phyloP scores from a whole-genome alignment of 1,284 basidiomycete genomes.

The Ceratobasidium sp. region DNA sequence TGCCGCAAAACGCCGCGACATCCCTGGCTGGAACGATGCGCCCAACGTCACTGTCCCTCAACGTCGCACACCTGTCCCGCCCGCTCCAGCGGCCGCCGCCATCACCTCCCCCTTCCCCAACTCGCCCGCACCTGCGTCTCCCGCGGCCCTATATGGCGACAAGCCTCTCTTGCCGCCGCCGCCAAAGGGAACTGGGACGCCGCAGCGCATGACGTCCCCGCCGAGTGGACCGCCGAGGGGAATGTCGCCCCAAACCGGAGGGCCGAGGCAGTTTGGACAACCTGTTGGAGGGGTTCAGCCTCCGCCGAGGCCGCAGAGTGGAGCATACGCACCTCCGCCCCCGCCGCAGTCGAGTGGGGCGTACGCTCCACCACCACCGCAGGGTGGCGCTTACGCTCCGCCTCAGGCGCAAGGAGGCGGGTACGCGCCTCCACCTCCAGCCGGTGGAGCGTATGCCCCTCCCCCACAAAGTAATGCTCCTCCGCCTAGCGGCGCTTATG shows the following conservation, averaged over 20 bases:
- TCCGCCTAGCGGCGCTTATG: conserved; percentile 54
- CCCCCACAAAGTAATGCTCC: conserved; percentile 61
- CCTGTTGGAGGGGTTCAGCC: conserved; percentile 28
- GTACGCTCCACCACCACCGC: conserved; percentile 50
- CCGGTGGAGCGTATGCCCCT: conserved; percentile 56
- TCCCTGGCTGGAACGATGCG: conserved; percentile 93
- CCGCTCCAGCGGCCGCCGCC: conserved; percentile 70
- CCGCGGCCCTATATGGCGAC: conserved; percentile 53
- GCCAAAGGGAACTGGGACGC: conserved; percentile 49
- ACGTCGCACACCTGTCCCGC: conserved; percentile 68
- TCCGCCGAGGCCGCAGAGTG: conserved; percentile 46
- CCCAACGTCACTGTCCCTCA: conserved; percentile 67
- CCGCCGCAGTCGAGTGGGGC: conserved; percentile 40
- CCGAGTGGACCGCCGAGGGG: conserved; percentile 54
- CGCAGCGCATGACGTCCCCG: conserved; percentile 53
- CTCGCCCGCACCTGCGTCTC: conserved; percentile 62
- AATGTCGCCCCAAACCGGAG: conserved; percentile 51
- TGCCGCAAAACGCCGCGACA: conserved; percentile 71
- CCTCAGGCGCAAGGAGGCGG: conserved; percentile 58
- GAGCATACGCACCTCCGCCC: conserved; percentile 56
- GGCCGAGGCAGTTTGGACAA: conserved; percentile 46
- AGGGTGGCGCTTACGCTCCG: conserved; percentile 53
- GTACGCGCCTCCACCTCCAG: conserved; percentile 57
- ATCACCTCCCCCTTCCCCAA: conserved; percentile 95
- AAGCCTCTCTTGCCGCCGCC: conserved; percentile 54